phyloP scores from a whole-genome alignment of 2,329 filamentous ascomycete genomes.

The Leptographium lundbergii region DNA sequence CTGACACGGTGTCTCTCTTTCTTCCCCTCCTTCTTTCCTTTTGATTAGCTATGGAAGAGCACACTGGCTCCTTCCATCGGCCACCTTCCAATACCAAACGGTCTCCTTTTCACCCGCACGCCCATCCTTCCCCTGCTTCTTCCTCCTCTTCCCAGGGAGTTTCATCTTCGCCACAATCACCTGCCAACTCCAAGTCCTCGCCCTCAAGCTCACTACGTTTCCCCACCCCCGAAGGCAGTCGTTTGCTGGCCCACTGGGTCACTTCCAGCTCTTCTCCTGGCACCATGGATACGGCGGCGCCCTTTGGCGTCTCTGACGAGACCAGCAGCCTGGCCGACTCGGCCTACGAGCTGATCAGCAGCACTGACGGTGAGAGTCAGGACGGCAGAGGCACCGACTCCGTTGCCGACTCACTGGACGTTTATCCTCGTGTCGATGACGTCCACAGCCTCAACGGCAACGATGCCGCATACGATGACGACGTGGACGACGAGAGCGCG shows the following conservation, averaged over 20 bases:
- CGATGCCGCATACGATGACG: slow-evolving; percentile 29
- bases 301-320: slow-evolving; percentile 24
- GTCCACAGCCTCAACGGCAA: slow-evolving; percentile 19
- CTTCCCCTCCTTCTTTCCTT: background rate
- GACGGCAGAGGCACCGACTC: slow-evolving; percentile 35
- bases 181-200: background rate
- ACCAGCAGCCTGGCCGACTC: slow-evolving; percentile 42
- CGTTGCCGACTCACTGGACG: slow-evolving; percentile 12
- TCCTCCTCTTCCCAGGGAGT: slow-evolving; percentile 12
- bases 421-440: slow-evolving; percentile 15
- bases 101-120: background rate
- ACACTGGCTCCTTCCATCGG: slow-evolving; percentile 8
- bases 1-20: slow-evolving; percentile 5
- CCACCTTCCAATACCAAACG: background rate
- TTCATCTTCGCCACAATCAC: background rate
- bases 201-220: slow-evolving; percentile 32
- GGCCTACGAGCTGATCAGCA: slow-evolving; percentile 42
- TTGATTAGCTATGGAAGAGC: slow-evolving; percentile 11
- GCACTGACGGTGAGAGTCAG: slow-evolving; percentile 40
- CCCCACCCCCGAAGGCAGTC: slow-evolving; percentile 41
- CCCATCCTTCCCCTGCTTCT: slow-evolving; percentile 6
- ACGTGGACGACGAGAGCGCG: slow-evolving; percentile 13
- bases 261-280: slow-evolving; percentile 32
- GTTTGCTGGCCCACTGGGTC: slow-evolving; percentile 45
- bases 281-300: slow-evolving; percentile 25